phyloP scores from a whole-genome alignment of 164 flowering plant species.

The Annona cherimola region DNA sequence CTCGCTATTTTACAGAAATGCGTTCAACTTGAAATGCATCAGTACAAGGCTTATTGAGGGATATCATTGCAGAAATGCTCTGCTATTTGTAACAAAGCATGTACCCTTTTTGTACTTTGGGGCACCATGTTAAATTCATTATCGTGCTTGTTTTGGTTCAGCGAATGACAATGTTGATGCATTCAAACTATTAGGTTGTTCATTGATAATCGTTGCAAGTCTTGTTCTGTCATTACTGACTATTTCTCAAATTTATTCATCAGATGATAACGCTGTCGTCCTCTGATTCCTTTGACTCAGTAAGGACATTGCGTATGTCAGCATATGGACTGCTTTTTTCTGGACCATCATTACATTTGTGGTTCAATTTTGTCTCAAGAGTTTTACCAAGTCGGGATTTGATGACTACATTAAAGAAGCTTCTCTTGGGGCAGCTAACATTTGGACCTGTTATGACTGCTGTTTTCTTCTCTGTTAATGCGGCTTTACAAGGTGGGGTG shows the following conservation, averaged over 20 bases:
- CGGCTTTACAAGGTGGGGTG: constrained; percentile 59
- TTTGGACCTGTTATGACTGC: constrained; percentile 74
- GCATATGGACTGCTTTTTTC: constrained; percentile 70
- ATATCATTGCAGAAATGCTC: too few relatives aligned
- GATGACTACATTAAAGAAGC: constrained; percentile 65
- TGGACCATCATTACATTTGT: constrained; percentile 80
- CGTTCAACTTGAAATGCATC: too few relatives aligned
- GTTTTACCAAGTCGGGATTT: constrained; percentile 64
- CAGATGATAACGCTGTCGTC: constrained; percentile 48
- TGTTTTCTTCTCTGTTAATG: constrained; percentile 75
- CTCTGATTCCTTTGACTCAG: constrained; percentile 50
- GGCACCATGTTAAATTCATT: too few relatives aligned
- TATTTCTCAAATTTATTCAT: constrained; percentile 2
- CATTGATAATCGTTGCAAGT: not conserved
- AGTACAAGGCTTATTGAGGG: too few relatives aligned
- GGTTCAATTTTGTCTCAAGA: constrained; percentile 84
- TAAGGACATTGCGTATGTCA: constrained; percentile 80
- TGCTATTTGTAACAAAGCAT: too few relatives aligned
- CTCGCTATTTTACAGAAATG: too few relatives aligned
- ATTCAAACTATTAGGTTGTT: not conserved
- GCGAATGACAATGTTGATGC: not conserved
- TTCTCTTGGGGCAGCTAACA: constrained; percentile 58
- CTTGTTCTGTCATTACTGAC: not conserved
- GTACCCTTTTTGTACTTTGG: too few relatives aligned
- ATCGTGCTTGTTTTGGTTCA: too few relatives aligned